phyloP scores from a whole-genome alignment of 306 rosid genomes.

The Cotoneaster glaucophyllus region DNA sequence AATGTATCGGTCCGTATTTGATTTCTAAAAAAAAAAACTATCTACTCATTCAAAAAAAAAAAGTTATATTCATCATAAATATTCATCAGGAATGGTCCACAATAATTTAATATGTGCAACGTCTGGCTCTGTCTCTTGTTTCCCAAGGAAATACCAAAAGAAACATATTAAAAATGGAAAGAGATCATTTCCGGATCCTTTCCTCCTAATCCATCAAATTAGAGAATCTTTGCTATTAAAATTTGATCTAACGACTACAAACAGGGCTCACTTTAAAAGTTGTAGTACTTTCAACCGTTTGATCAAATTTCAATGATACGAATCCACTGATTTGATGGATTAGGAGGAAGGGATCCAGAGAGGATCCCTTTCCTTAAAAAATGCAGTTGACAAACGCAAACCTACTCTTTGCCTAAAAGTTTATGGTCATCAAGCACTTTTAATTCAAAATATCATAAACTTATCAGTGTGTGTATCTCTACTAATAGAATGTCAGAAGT shows the following conservation, averaged over 20 bases:
- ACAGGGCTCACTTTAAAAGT: fast-evolving
- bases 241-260: too few relatives aligned
- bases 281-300: too few relatives aligned
- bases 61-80: neutral
- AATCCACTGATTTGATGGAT: fast-evolving
- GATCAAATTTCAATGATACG: too few relatives aligned
- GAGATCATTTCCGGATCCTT: fast-evolving
- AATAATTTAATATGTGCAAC: neutral
- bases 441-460: neutral
- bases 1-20: too few relatives aligned
- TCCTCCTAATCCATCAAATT: fast-evolving
- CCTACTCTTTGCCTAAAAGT: neutral
- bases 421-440: neutral
- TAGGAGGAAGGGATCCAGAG: fast-evolving
- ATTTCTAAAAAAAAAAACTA: too few relatives aligned
- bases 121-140: neutral
- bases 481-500: too few relatives aligned
- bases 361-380: too few relatives aligned
- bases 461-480: too few relatives aligned
- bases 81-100: neutral
- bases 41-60: neutral
- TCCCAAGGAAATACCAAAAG: neutral
- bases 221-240: fast-evolving
- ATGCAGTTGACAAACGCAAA: neutral
- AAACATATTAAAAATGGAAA: neutral